Evolutionary conservation across 176 grass and related monocot genomes (phyloP).

Genomic region (Panicum miliaceum): DNA sequence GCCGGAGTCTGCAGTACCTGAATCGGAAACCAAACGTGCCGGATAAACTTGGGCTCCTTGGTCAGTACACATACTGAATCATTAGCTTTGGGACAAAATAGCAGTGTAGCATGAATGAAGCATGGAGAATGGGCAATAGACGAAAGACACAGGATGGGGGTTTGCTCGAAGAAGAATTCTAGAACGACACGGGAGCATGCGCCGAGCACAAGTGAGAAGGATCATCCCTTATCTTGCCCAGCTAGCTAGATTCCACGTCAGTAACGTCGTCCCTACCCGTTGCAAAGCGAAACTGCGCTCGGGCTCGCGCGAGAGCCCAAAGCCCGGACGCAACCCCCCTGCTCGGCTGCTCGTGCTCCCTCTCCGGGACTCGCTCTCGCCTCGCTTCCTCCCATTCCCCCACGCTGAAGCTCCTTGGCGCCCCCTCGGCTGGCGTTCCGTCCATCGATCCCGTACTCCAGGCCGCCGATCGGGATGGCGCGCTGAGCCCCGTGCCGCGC

Average conservation of each 20-base stretch:
- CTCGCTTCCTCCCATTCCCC: background rate
- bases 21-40: too few relatives aligned
- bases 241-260: background rate
- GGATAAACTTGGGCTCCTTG: background rate
- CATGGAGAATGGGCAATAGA: too few relatives aligned
- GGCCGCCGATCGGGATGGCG: background rate
- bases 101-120: too few relatives aligned
- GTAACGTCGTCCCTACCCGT: background rate
- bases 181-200: background rate
- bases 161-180: background rate
- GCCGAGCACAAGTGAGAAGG: background rate
- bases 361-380: background rate
- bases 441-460: background rate
- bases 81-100: too few relatives aligned
- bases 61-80: too few relatives aligned
- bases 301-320: background rate
- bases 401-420: conserved; percentile 28
- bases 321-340: conserved; percentile 24
- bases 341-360: background rate
- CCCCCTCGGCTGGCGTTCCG: background rate
- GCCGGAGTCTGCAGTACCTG: too few relatives aligned
- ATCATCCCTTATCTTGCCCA: background rate
- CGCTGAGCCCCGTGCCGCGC: background rate
- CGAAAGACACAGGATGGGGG: background rate
- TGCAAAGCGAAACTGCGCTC: background rate